Base-by-base conservation (phyloP, 345 rosid genomes). In the Triadica sebifera region DNA sequence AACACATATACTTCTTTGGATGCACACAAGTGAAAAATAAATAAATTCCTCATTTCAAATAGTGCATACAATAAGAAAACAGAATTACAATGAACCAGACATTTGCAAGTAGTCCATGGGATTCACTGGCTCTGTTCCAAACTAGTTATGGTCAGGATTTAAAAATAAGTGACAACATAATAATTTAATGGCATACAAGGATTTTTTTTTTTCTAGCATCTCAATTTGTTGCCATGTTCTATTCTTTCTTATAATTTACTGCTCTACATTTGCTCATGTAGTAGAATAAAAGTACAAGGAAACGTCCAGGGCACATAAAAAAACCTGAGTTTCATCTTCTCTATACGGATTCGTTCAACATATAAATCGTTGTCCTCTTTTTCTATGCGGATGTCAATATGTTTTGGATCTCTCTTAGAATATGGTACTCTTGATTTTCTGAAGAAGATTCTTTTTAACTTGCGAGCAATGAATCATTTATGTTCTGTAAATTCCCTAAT, bases 291-390 rank as follows among this genome's bases (percentile, higher is more conserved):
- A 62, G 22, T 38, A 62, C n/a, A 38, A 37, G 9, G 0, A 41
- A 17, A 34, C 38, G n/a, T 37, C 41, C 47, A 62, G 43, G 38
- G 12, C 22, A 20, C 53, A 0, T 8, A 29, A 29, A 50, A 29
- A 29, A 77, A 88, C 93, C 91, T 87, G 69, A 92, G 85, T 43
- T 84, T 70, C 76, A 92, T 84, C 51, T 87, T 90, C 81, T 90
- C 91, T 16, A 87, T 83, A 39, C 89, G 89, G 62, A 87, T 85
- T 55, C 93, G 83, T 74, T 90, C 95, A 13, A 90, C 85, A 43
- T 15, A 84, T 69, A 87, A 73, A 74, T 73, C 86, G 39, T 81
- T 81, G 0, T 75, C 71, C 57, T 82, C 85, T 20, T 72, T 29
- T 8, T 85, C 86, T 49, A 73, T 74, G 16, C 49, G 72, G 67